Percentiles rank a stretch among this genome's conserved stretches.
Conservation (phyloP, 352 stramenopile genomes). For the Pythium angustatum region DNA sequence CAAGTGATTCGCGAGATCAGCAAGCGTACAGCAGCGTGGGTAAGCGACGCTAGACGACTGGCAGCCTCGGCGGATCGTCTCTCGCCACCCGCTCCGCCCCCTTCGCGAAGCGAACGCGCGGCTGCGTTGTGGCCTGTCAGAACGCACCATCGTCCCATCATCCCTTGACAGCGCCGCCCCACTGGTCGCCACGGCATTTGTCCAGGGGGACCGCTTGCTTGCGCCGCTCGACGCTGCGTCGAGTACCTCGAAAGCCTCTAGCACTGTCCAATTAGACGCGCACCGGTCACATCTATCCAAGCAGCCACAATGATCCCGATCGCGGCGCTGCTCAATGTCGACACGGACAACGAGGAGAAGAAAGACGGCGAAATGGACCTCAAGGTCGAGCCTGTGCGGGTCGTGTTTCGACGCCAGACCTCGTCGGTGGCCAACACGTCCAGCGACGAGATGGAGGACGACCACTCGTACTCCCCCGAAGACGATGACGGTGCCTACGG, state of each 20-base stretch:
- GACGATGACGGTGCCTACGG: conserved; percentile 16
- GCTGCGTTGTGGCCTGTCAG: not conserved
- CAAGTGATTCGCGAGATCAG: conserved; percentile 23
- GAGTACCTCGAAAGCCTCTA: not conserved
- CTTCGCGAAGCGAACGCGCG: not conserved
- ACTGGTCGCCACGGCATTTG: not conserved
- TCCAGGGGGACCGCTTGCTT: conserved; percentile 7
- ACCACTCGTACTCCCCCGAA: conserved; percentile 6
- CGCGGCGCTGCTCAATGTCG: conserved; percentile 25
- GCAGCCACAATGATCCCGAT: conserved; percentile 22
- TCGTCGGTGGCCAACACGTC: conserved; percentile 19
- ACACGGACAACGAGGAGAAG: conserved; percentile 20
- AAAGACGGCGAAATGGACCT: conserved; percentile 11
- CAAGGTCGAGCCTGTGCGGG: conserved; percentile 16
- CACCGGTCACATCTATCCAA: conserved; percentile 2
- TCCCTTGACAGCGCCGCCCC: no score
- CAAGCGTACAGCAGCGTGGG: conserved; percentile 11
- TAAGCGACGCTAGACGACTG: no score
- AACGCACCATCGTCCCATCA: not conserved
- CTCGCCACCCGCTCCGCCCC: not conserved
- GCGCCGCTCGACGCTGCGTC: not conserved
- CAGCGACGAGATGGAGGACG: conserved; percentile 27
- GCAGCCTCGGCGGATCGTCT: conserved; percentile 1
- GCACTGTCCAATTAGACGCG: conserved; percentile 22
- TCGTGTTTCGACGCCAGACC: conserved; percentile 14